These are phyloP conservation scores for Saturnispora silvae DNA, from an alignment of 805 yeast genomes.

Conservation along the genomic window DNA sequence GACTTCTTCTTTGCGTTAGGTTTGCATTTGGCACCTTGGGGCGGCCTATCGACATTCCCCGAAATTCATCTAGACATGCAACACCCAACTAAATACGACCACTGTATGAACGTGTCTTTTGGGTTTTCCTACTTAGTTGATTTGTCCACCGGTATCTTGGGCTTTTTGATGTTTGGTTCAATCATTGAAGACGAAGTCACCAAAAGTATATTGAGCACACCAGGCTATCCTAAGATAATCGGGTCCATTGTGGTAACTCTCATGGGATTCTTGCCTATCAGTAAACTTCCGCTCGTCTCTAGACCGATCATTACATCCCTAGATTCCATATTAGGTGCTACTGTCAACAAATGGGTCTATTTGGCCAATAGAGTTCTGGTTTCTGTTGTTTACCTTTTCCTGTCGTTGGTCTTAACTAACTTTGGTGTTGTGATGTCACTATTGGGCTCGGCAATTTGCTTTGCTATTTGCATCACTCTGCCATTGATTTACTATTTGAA, in stretches of 20 bases:
- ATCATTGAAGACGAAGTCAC: constrained; percentile 42
- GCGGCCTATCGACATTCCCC: constrained; percentile 77
- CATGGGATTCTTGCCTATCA: constrained; percentile 74
- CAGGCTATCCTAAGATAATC: constrained; percentile 40
- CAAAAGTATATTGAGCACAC: constrained; percentile 32
- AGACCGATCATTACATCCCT: constrained; percentile 70
- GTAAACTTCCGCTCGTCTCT: constrained; percentile 75
- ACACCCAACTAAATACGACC: constrained; percentile 45
- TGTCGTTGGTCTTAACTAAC: constrained; percentile 61
- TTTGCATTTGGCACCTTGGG: constrained; percentile 69
- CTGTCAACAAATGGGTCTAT: constrained; percentile 1
- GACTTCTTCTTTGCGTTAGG: constrained; percentile 55
- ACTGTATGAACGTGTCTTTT: constrained; percentile 48
- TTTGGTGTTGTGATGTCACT: constrained; percentile 78
- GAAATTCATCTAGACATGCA: constrained; percentile 64
- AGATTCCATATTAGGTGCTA: constrained; percentile 27
- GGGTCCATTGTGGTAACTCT: constrained; percentile 45
- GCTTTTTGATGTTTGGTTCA: constrained; percentile 50
- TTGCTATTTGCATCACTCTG: constrained; percentile 65
- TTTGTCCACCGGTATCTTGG: constrained; percentile 51
- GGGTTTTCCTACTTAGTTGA: constrained; percentile 51
- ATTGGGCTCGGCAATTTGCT: constrained; percentile 72
- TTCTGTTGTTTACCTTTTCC: constrained; percentile 44
- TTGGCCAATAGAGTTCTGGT: constrained; percentile 31
- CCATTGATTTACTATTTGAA: constrained; percentile 65